A percentile compares a stretch with the other conserved stretches of the same genome.
Conservation (phyloP, 164 flowering plant species). For the Platanus orientalis region DNA sequence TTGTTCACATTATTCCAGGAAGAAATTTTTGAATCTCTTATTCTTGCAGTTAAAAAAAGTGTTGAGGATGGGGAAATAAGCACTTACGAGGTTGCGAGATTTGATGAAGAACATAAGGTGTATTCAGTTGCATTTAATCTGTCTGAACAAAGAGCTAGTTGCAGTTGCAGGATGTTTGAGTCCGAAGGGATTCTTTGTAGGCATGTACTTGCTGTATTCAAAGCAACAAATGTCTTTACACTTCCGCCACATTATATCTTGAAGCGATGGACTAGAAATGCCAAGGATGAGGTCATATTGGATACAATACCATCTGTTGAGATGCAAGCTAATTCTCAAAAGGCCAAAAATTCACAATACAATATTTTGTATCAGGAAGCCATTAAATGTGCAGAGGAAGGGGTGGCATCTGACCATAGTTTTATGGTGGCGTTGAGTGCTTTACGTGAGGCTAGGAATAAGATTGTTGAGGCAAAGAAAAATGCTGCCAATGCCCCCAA, state of each 20-base stretch:
- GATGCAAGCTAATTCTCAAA: constrained; percentile 21
- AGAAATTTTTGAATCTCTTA: constrained; percentile 32
- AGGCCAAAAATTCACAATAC: constrained; percentile 29
- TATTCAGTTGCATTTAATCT: constrained; percentile 21
- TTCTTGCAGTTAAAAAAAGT: constrained; percentile 25
- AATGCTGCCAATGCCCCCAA: constrained; percentile 21
- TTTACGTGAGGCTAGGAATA: constrained; percentile 29
- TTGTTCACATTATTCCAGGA: constrained; percentile 30
- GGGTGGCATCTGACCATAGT: constrained; percentile 38
- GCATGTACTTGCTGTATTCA: constrained; percentile 33
- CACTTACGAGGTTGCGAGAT: constrained; percentile 31
- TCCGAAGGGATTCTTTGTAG: constrained; percentile 35
- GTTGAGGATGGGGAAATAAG: constrained; percentile 19
- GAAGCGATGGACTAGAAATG: constrained; percentile 34
- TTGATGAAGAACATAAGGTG: constrained; percentile 25
- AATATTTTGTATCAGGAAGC: constrained; percentile 36
- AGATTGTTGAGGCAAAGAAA: constrained; percentile 34
- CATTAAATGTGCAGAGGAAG: constrained; percentile 37
- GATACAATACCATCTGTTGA: constrained; percentile 18
- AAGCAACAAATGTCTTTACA: constrained; percentile 23
- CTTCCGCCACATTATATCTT: constrained; percentile 35
- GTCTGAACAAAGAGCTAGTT: constrained; percentile 23
- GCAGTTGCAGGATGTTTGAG: constrained; percentile 36
- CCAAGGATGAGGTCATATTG: constrained; percentile 24
- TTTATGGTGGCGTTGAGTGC: constrained; percentile 31